Evolutionary conservation across 2,329 filamentous ascomycete genomes (phyloP).

Genomic region (Phoma herbarum): DNA sequence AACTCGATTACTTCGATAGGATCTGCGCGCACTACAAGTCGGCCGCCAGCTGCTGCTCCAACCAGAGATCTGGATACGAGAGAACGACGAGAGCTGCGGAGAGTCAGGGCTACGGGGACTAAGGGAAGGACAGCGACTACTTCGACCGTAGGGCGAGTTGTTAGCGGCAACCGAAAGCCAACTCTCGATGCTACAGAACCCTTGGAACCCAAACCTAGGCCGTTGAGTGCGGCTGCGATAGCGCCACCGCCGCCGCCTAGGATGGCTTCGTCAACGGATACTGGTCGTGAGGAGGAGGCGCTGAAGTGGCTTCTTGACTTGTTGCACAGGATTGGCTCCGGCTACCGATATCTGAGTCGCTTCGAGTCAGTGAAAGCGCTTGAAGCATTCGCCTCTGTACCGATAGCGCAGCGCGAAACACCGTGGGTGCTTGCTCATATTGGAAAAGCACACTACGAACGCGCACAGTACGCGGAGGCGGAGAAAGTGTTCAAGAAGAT

Average conservation of each 20-base stretch:
- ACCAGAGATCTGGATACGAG: constrained; percentile 63
- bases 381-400: constrained; percentile 74
- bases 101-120: constrained; percentile 77
- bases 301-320: constrained; percentile 80
- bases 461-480: constrained; percentile 83
- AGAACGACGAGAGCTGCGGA: constrained; percentile 79
- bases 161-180: constrained; percentile 89
- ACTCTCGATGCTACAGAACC: constrained; percentile 71
- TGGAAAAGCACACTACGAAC: constrained; percentile 90
- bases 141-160: constrained; percentile 81
- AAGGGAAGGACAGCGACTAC: constrained; percentile 70
- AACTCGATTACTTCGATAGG: constrained; percentile 63
- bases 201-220: constrained; percentile 67
- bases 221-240: constrained; percentile 45
- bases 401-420: constrained; percentile 81
- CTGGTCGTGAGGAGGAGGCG: constrained; percentile 75
- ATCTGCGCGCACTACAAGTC: constrained; percentile 69
- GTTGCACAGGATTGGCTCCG: constrained; percentile 81
- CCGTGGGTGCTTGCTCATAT: constrained; percentile 93
- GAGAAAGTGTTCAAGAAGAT: constrained; percentile 86
- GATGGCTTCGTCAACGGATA: constrained; percentile 61
- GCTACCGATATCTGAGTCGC: constrained; percentile 78
- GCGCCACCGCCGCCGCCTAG: constrained; percentile 41
- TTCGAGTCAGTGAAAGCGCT: constrained; percentile 83
- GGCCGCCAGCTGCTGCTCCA: constrained; percentile 67